Evolutionary conservation across 2,329 filamentous ascomycete genomes (phyloP), one percentile per base, ranked within the genome.

Genomic region (Furcasterigmium sp.): DNA sequence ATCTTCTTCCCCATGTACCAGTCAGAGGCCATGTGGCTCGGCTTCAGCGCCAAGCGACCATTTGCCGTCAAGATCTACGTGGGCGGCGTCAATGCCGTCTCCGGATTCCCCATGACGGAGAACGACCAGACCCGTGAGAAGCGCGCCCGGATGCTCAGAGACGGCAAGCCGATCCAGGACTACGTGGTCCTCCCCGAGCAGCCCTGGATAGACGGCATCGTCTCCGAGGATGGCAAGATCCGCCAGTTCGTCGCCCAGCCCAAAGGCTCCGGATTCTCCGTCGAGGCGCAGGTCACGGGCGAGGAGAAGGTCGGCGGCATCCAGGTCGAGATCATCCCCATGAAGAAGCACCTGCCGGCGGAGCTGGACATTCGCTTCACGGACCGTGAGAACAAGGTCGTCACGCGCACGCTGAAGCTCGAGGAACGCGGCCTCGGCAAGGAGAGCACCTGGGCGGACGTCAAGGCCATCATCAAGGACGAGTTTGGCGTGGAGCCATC

Each of bases 211-310:
- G 66, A 71, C 46, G 67, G 66, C 2, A 59, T 69, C 20, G 64
- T 58, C 0, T 50, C 50, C 10, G 45, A 52, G 1, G 51, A 63
- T 19, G 65, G 66, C 9, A 52, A 53, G 1, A 65, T 74, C 5
- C 59, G 65, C 9, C 72, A 76, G 46, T 75, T 76, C 45, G 66
- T 74, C 3, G 69, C 70, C 2, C 69, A 70, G 61, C 64, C 68
- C 1, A 48, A 64, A 20, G 64, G 63, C 1, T 55, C 53, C 13
- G 67, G 68, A 1, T 69, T 70, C 42, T 63, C 64, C 0, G 60
- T 74, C 8, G 71, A 75, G 50, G 58, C 59, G 3, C 71, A 75
- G 48, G 48, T 72, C 5, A 72, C 65, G 0, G 67, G 68, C 4
- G 42, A 60, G 32, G 70, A 74, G 18, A 46, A 48, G 3, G 47